Base-by-base conservation (phyloP, 169 alveolate genomes). In the Plasmodium relictum region DNA sequence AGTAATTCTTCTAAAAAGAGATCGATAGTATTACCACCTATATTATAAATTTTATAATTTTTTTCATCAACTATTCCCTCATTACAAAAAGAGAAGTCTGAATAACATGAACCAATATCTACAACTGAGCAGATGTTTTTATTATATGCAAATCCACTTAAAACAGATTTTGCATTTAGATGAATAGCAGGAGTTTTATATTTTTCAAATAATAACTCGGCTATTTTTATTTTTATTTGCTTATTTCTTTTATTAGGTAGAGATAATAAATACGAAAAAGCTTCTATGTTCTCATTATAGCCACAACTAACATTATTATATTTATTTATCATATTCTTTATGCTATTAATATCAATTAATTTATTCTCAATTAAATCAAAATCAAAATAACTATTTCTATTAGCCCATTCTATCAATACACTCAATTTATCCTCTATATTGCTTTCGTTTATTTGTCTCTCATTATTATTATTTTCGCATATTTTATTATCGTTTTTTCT, bases 1-100 rank as follows among this genome's bases (percentile, higher is more conserved):
- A 78, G 22, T 24, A 78, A 24, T 6, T 78, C 71, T 31, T 78
- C 89, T 4, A 78, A 58, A 56, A 48, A 78, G 16, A 26, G 24
- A 63, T 78, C 89, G 4, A 78, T 26, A 6, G 78, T 78, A 12
- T 52, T 45, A 8, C 89, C 89, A 5, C 89, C 89, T 31, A 78
- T 63, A 63, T 78, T 78, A 56, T 63, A 78, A 12, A 78, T 78
- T 31, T 78, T 78, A n/a, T 78, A 78, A 78, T 78, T 78, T 48
- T 78, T 78, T 26, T 78, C 76, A 9, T 78, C 89, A 31, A 78
- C 63, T 1, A 22, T 24, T 31, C 89, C 89, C 0, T 78, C 89
- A 48, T 52, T 78, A 22, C 89, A 78, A 0, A 78, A 54, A 22
- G 89, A 78, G 54, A 78, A 78, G 24, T 78, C 89, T 0, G 78